A percentile compares a stretch with the other conserved stretches of the same genome.
phyloP scores from a whole-genome alignment of 2,329 filamentous ascomycete genomes.

The Ophiostoma piceae region DNA sequence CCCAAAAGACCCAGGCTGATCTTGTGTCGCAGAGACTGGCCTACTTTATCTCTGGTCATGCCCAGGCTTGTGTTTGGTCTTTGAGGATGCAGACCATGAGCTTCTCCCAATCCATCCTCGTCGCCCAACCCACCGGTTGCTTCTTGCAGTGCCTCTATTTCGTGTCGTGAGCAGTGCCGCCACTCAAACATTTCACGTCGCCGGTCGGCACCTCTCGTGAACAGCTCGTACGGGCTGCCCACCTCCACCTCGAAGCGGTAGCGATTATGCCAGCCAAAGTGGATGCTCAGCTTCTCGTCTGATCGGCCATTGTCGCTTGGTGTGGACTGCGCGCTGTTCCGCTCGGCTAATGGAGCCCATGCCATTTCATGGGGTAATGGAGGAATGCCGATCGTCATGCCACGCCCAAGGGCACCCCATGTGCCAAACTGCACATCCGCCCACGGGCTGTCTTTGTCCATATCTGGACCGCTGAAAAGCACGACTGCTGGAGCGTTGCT shows the following conservation, averaged over 20 bases:
- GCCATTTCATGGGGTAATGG: neutral
- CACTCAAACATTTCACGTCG: neutral
- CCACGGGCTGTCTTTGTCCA: neutral
- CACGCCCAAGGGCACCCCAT: neutral
- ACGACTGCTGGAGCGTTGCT: neutral
- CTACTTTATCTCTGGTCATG: neutral
- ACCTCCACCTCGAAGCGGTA: neutral
- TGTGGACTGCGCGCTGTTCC: neutral
- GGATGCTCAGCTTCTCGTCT: neutral
- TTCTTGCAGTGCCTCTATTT: neutral
- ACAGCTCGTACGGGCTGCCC: neutral
- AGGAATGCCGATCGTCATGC: neutral
- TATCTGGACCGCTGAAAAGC: neutral
- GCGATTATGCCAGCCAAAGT: neutral
- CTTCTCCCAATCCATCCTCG: neutral
- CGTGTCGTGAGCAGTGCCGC: neutral
- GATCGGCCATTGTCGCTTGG: neutral
- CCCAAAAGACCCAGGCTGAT: neutral
- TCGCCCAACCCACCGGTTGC: neutral
- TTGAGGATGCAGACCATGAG: neutral
- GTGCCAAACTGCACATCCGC: neutral
- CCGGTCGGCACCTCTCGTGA: neutral
- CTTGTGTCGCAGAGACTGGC: neutral
- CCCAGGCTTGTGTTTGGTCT: neutral
- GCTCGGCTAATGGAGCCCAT: neutral